phyloP scores from a whole-genome alignment of 495 filamentous ascomycete species.

The Beverwykella pulmonaria region DNA sequence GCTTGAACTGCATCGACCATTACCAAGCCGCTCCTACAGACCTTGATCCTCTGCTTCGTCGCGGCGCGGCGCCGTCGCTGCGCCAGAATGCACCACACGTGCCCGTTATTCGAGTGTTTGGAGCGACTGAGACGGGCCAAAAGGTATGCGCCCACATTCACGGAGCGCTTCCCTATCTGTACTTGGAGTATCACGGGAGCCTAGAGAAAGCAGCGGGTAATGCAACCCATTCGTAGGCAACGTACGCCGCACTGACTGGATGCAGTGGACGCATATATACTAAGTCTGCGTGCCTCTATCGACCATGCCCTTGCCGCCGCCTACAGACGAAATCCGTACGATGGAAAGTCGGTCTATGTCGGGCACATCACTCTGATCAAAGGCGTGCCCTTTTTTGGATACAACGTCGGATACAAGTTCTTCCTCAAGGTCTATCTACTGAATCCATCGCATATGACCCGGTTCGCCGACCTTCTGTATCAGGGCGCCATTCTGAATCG shows the following conservation, averaged over 20 bases:
- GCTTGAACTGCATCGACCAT: constrained; percentile 92
- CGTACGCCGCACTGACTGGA: not conserved
- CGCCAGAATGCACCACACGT: constrained; percentile 66
- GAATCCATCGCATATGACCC: constrained; percentile 77
- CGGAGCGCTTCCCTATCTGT: constrained; percentile 93
- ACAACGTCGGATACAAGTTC: constrained; percentile 85
- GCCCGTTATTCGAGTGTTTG: constrained; percentile 89
- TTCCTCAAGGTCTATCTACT: constrained; percentile 94
- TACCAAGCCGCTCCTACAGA: constrained; percentile 77
- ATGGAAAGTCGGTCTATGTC: constrained; percentile 71
- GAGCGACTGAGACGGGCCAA: constrained; percentile 91
- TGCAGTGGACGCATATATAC: constrained; percentile 70
- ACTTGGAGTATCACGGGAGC: constrained; percentile 79
- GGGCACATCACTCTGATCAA: constrained; percentile 90
- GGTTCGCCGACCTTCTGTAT: constrained; percentile 79
- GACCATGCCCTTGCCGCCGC: constrained; percentile 81
- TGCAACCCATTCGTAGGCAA: too few relatives aligned
- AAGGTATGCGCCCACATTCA: constrained; percentile 97
- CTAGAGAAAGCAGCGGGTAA: constrained; percentile 67
- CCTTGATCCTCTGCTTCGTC: constrained; percentile 79
- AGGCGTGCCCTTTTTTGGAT: constrained; percentile 93
- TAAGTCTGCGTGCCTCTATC: constrained; percentile 73
- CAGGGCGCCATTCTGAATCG: constrained; percentile 84
- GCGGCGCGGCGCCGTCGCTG: constrained; percentile 54
- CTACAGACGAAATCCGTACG: constrained; percentile 73